A percentile compares a stretch with the other conserved stretches of the same genome.
Conservation (phyloP, 2,329 filamentous ascomycete genomes). For the Dothideomycetes sp. region DNA sequence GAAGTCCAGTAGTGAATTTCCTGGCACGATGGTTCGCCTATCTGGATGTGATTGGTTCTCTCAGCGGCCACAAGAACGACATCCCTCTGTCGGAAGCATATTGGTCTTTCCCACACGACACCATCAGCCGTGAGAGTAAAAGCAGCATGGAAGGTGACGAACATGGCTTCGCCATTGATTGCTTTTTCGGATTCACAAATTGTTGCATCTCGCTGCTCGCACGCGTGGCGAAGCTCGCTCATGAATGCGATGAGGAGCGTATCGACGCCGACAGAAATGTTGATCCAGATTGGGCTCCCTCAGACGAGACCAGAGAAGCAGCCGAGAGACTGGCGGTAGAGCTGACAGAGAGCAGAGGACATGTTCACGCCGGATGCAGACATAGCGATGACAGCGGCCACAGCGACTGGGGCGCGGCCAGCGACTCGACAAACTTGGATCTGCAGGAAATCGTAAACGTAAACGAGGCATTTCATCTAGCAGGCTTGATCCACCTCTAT, state of each 20-base stretch:
- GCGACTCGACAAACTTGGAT: slow-evolving; percentile 17
- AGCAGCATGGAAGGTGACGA: too few species aligned
- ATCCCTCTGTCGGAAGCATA: slow-evolving; percentile 30
- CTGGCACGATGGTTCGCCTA: slow-evolving; percentile 76
- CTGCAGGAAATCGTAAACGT: slow-evolving; percentile 56
- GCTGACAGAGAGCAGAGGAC: slow-evolving; percentile 43
- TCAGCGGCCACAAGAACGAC: slow-evolving; percentile 45
- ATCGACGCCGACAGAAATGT: slow-evolving; percentile 44
- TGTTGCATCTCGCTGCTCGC: slow-evolving; percentile 60
- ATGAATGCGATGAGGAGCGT: slow-evolving; percentile 55
- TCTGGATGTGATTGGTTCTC: slow-evolving; percentile 64
- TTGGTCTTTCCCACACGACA: slow-evolving; percentile 34
- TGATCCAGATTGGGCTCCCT: slow-evolving; percentile 47
- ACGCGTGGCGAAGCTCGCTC: slow-evolving; percentile 59
- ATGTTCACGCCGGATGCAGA: slow-evolving; percentile 31
- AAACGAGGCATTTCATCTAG: slow-evolving; percentile 71
- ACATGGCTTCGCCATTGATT: slow-evolving; percentile 63
- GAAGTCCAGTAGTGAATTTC: slow-evolving; percentile 53
- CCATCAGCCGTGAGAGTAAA: too few species aligned
- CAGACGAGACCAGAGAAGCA: slow-evolving; percentile 39
- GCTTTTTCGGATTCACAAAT: slow-evolving; percentile 68
- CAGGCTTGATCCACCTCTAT: slow-evolving; percentile 64
- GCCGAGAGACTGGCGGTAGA: slow-evolving; percentile 52
- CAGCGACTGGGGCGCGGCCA: slow-evolving; percentile 20
- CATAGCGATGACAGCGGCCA: slow-evolving; percentile 26